Base-by-base conservation (phyloP, 805 yeast genomes). In the Metschnikowia arizonensis region DNA sequence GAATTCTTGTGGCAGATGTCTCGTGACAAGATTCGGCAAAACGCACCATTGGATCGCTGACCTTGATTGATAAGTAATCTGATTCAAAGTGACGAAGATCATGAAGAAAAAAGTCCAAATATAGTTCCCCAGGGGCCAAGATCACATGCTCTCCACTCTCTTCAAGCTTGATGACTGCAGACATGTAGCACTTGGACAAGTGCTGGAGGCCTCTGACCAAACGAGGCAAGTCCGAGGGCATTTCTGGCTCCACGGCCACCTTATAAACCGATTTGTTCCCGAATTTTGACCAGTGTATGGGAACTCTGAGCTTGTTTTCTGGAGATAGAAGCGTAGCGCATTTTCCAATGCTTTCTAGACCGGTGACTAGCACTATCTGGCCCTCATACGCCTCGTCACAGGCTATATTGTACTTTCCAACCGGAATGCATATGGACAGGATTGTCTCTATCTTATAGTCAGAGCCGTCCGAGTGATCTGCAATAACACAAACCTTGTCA, bases 131-230 rank as follows among this genome's bases (percentile, higher is more conserved):
- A 8, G 88, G 78, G 0, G 93, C 97, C 23, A 82, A 57, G 0
- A 93, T 61, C 1, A 82, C 81, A 59, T 85, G 88, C 55, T 89
- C 97, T 2, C 97, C 97, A 42, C 90, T 84, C 53, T 87, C 95
- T 60, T 88, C 96, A 1, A 85, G 88, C 50, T 76, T 79, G n/a
- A 86, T 68, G 17, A 74, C 74, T 30, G 81, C 72, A 3, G 89
- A 83, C 8, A 84, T 74, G 58, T 87, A 90, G 0, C 82, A 68
- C 52, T 76, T 78, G 54, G 76, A 76, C 24, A 86, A 65, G 45
- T 72, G 77, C 47, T 84, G 72, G 39, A 93, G 65, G 0, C 88
- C 90, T n/a, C 78, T 81, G 11, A 83, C 67, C 53, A 93, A 68
- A 48, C 76, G 76, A 0, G 95, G 91, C 14, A 86, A 65, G 46